These are phyloP conservation scores for Candida xyloterini DNA, from an alignment of 805 yeast genomes.

Conservation along the genomic window DNA sequence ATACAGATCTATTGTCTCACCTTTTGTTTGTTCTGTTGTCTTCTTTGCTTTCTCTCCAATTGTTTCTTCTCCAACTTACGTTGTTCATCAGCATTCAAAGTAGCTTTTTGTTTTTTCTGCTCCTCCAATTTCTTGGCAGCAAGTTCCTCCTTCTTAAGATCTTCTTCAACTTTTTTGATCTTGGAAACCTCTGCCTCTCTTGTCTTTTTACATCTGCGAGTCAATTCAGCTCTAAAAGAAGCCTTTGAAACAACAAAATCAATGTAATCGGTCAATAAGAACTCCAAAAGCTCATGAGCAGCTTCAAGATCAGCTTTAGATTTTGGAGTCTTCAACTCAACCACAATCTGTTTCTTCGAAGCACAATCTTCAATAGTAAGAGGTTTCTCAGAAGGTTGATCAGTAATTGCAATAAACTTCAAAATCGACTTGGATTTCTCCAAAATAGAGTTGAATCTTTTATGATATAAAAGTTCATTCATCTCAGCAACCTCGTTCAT, in stretches of 20 bases:
- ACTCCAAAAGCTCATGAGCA: slow-evolving; percentile 58
- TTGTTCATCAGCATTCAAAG: slow-evolving; percentile 73
- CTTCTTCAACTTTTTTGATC: slow-evolving; percentile 67
- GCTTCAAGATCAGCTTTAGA: slow-evolving; percentile 48
- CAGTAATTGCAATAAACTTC: slow-evolving; percentile 76
- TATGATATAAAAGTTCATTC: slow-evolving; percentile 59
- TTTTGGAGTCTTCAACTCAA: slow-evolving; percentile 53
- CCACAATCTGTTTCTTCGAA: slow-evolving; percentile 50
- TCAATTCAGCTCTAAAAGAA: slow-evolving; percentile 68
- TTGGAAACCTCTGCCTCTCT: slow-evolving; percentile 74
- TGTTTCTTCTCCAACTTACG: slow-evolving; percentile 75
- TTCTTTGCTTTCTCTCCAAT: slow-evolving; percentile 77
- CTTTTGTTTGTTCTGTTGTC: slow-evolving; percentile 62
- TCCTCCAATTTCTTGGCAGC: slow-evolving; percentile 70
- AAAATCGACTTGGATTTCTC: slow-evolving; percentile 40
- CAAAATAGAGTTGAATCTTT: slow-evolving; percentile 47
- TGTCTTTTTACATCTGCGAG: slow-evolving; percentile 70
- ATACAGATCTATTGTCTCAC: slow-evolving; percentile 26
- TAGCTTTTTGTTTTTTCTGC: slow-evolving; percentile 62
- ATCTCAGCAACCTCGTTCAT: slow-evolving; percentile 88
- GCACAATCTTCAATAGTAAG: slow-evolving; percentile 50
- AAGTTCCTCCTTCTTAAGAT: slow-evolving; percentile 60
- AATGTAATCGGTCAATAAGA: slow-evolving; percentile 41
- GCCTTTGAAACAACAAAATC: slow-evolving; percentile 36
- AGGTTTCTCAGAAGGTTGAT: slow-evolving; percentile 77